These are phyloP conservation scores for Phytopythium chamaehyphon DNA, from an alignment of 352 stramenopile genomes.

Conservation along the genomic window DNA sequence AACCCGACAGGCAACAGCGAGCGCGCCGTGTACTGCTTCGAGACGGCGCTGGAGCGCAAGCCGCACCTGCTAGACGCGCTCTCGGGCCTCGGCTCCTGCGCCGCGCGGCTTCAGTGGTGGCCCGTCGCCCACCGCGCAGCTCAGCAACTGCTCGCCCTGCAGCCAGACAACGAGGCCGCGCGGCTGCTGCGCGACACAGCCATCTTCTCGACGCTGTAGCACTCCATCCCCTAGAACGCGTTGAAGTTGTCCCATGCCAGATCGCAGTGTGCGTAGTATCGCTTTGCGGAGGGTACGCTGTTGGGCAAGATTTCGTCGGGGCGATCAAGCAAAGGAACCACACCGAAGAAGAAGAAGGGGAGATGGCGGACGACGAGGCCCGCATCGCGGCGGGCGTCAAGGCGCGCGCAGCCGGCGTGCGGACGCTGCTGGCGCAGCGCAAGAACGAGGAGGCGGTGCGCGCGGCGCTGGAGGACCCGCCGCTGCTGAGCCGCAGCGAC, in stretches of 20 bases:
- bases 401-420: conserved; percentile 56
- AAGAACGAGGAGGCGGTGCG: conserved; percentile 81
- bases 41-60: conserved; percentile 61
- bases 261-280: too few species aligned
- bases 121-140: conserved; percentile 50
- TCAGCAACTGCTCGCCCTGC: conserved; percentile 46
- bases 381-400: conserved; percentile 51
- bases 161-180: conserved; percentile 65
- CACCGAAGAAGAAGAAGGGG: conserved; percentile 6
- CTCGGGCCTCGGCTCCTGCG: conserved; percentile 70
- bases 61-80: conserved; percentile 67
- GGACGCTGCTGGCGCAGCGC: conserved; percentile 66
- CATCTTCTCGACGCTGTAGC: conserved; percentile 45
- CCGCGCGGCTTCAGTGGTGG: conserved; percentile 63
- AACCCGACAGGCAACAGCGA: conserved; percentile 36
- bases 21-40: conserved; percentile 49
- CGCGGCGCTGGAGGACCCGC: conserved; percentile 68
- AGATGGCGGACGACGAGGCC: conserved; percentile 59
- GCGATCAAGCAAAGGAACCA: too few species aligned
- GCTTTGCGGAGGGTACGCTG: too few species aligned
- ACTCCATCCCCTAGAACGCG: background rate
- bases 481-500: conserved; percentile 57
- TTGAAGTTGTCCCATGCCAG: too few species aligned
- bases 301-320: too few species aligned
- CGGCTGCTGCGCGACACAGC: conserved; percentile 63